A percentile compares a stretch with the other conserved stretches of the same genome.
phyloP scores from a whole-genome alignment of 2,329 filamentous ascomycete species.

The Plectosphaerella cucumerina region DNA sequence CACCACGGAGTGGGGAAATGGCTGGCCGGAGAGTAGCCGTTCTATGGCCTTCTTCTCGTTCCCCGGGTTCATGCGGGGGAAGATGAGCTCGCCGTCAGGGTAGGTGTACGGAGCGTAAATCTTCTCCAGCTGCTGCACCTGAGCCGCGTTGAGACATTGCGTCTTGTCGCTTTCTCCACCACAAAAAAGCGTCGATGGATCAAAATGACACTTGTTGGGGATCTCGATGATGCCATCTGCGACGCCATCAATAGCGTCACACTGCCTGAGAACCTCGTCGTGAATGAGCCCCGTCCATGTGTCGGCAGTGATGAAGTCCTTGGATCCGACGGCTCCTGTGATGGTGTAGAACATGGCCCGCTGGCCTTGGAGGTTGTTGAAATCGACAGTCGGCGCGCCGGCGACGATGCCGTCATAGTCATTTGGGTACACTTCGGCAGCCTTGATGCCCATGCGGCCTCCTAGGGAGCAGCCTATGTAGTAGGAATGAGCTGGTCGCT shows the following conservation, averaged over 20 bases:
- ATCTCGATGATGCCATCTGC: slow-evolving; percentile 41
- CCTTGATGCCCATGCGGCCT: slow-evolving; percentile 53
- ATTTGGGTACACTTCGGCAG: slow-evolving; percentile 45
- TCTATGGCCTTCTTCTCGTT: slow-evolving; percentile 39
- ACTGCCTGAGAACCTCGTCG: slow-evolving; percentile 37
- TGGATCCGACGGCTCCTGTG: slow-evolving; percentile 26
- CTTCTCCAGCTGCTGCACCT: slow-evolving; percentile 28
- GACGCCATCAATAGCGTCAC: slow-evolving; percentile 44
- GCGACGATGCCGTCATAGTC: slow-evolving; percentile 56
- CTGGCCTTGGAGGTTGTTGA: slow-evolving; percentile 26
- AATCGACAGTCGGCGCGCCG: slow-evolving; percentile 35
- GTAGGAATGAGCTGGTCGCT: slow-evolving; percentile 38
- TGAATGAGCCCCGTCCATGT: slow-evolving; percentile 17
- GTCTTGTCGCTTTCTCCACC: slow-evolving; percentile 23
- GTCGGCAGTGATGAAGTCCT: slow-evolving; percentile 18
- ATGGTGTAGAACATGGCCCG: slow-evolving; percentile 39
- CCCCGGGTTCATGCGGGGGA: slow-evolving; percentile 43
- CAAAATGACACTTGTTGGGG: slow-evolving; percentile 34
- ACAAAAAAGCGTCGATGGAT: slow-evolving; percentile 33
- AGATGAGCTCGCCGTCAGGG: slow-evolving; percentile 30
- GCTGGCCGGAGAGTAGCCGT: slow-evolving; percentile 29
- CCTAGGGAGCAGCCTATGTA: slow-evolving; percentile 56
- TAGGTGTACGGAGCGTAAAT: slow-evolving; percentile 23
- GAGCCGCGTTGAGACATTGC: slow-evolving; percentile 36
- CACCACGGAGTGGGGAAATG: slow-evolving; percentile 21